phyloP scores from a whole-genome alignment of 129 eudicot species.

The Centrapalus pauciflorus region DNA sequence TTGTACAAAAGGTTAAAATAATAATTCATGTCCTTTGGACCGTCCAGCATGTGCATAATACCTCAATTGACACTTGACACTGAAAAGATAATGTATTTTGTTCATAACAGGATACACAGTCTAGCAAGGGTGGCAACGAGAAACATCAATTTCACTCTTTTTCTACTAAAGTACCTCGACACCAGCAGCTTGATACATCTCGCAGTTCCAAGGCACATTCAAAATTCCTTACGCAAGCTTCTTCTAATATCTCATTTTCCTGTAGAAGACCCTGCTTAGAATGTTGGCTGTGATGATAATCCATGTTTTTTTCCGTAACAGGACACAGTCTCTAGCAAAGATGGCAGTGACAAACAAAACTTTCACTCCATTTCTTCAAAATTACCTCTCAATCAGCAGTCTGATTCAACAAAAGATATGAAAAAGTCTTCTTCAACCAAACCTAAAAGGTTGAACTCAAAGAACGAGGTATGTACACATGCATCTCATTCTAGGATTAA shows the following conservation, averaged over 20 bases:
- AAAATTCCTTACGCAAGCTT: neutral
- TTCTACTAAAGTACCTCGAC: slow-evolving; percentile 25
- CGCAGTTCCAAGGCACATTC: slow-evolving; percentile 10
- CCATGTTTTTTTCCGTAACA: slow-evolving; percentile 14
- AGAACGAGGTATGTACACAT: slow-evolving; percentile 52
- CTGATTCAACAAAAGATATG: slow-evolving; percentile 25
- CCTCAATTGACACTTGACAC: neutral
- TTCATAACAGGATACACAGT: slow-evolving; percentile 26
- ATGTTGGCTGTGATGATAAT: neutral
- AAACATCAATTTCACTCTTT: slow-evolving; percentile 24
- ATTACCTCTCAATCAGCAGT: slow-evolving; percentile 31
- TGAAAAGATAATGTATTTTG: neutral
- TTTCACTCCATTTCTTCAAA: slow-evolving; percentile 9
- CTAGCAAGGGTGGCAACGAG: slow-evolving; percentile 28
- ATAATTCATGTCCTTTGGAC: too few species aligned
- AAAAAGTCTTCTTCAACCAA: slow-evolving; percentile 31
- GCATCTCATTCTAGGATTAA: neutral
- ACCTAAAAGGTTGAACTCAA: slow-evolving; percentile 45
- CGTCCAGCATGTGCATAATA: too few species aligned
- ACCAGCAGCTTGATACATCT: slow-evolving; percentile 24
- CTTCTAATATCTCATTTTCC: neutral
- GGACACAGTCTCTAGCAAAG: slow-evolving; percentile 32
- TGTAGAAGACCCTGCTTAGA: neutral
- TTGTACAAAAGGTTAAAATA: too few species aligned
- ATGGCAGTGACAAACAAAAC: slow-evolving; percentile 24